Base-by-base conservation (phyloP, 352 stramenopile species). In the Globisporangium nagaii region DNA sequence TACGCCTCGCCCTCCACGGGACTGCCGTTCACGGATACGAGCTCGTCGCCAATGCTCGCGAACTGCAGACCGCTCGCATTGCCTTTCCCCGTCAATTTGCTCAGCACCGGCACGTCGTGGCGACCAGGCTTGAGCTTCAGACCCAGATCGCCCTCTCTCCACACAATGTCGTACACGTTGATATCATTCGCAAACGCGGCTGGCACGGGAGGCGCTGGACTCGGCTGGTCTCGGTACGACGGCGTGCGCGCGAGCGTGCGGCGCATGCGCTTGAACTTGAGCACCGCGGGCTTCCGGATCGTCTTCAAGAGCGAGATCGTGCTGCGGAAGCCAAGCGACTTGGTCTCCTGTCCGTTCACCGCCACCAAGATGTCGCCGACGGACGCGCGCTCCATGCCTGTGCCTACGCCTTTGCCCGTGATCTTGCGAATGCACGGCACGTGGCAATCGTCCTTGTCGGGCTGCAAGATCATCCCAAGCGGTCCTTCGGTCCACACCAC, bases 361-460 rank as follows among this genome's bases (percentile, higher is more conserved):
- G 81, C 84, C 24, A 94, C 81, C 5, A 94, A 57, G 52, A 94
- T 71, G 53, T 94, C 84, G 17, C 84, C 84, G 20, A 94, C 78
- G 2, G 72, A 76, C 2, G 84, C 84, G 43, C 79, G 68, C 48
- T 94, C 84, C 76, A 94, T 94, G 48, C 84, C 84, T 5, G 84
- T 92, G 32, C 84, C 84, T 6, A 78, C 78, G 32, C 84, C 84
- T 68, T 92, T 93, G 57, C 84, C 84, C 43, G 75, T 86, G 64
- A 94, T 94, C 64, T 94, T 94, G 50, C 84, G 84, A 54, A 94
- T 92, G 56, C 84, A 94, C 34, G 84, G 84, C 31, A 94, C 81
- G 49, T 94, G 83, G 60, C 84, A 91, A 43, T 94, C 83, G 51
- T 93, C 77, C 43, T 94, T 84, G 31, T 94, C 84, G 4, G 84